A percentile compares a stretch with the other conserved stretches of the same genome.
These are phyloP conservation scores for Musa troglodytarum DNA, from an alignment of 176 grass and related monocot species.

Conservation along the genomic window DNA sequence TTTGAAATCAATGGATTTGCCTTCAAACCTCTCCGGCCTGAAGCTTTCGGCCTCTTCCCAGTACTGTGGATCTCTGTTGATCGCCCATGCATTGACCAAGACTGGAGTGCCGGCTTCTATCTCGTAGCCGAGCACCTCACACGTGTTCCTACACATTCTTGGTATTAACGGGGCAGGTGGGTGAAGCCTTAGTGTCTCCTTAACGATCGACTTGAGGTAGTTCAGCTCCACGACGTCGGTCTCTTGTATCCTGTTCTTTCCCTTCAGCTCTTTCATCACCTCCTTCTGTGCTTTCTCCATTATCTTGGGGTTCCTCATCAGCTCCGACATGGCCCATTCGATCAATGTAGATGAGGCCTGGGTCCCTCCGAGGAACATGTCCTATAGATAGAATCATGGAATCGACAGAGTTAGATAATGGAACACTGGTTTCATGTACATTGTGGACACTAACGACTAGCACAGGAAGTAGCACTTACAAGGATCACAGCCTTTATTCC, in stretches of 20 bases:
- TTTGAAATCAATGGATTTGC: background rate
- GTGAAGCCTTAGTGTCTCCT: background rate
- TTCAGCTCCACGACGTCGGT: background rate
- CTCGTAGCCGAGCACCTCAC: background rate
- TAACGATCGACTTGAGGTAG: background rate
- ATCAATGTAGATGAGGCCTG: background rate
- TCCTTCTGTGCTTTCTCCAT: background rate
- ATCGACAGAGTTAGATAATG: too few relatives aligned
- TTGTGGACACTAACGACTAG: too few relatives aligned
- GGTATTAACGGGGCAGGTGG: background rate
- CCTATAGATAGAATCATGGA: background rate
- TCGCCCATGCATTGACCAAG: background rate
- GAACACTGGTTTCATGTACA: background rate
- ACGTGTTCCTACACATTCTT: too few relatives aligned
- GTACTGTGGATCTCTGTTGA: background rate
- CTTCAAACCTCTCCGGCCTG: background rate
- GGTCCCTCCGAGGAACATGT: background rate
- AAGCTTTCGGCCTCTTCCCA: background rate
- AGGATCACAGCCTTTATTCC: conserved; percentile 48
- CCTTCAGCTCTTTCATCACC: background rate
- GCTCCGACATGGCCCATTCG: background rate
- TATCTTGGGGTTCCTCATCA: background rate
- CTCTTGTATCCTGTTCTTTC: background rate
- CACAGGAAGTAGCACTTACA: background rate
- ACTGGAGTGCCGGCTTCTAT: background rate